These are phyloP conservation scores for Camelina neglecta DNA, from an alignment of 345 rosid species.

Conservation along the genomic window DNA sequence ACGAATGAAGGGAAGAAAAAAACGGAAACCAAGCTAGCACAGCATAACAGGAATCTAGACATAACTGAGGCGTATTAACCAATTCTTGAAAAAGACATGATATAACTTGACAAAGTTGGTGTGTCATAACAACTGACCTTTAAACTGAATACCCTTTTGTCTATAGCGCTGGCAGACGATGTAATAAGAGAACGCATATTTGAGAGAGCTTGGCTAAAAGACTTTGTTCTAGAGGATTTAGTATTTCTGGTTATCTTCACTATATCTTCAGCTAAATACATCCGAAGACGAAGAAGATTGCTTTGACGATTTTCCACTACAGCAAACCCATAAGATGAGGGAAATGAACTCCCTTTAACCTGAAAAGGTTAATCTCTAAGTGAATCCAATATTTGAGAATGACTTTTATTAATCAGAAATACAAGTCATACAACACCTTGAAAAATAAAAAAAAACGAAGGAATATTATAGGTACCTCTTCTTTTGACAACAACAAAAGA, in stretches of 20 bases:
- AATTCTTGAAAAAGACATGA: neutral
- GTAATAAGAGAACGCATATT: constrained; percentile 65
- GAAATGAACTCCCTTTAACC: constrained; percentile 60
- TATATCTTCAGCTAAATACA: constrained; percentile 81
- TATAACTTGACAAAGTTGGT: neutral
- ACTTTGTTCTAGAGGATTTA: constrained; percentile 43
- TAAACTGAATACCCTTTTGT: constrained; percentile 64
- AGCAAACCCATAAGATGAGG: constrained; percentile 86
- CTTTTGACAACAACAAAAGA: constrained; percentile 76
- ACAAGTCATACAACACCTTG: neutral
- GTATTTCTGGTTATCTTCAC: constrained; percentile 49
- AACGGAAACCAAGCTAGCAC: constrained; percentile 13
- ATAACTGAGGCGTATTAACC: neutral
- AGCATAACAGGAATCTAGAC: neutral
- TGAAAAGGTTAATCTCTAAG: constrained; percentile 42
- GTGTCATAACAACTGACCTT: constrained; percentile 58
- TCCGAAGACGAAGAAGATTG: constrained; percentile 71
- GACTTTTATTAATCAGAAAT: constrained; percentile 11
- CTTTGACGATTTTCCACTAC: constrained; percentile 77
- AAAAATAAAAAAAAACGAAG: neutral
- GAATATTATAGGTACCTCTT: constrained; percentile 55
- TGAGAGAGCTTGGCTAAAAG: constrained; percentile 57
- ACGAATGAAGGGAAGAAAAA: neutral
- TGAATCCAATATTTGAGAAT: constrained; percentile 6
- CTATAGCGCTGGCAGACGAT: constrained; percentile 52